Base-by-base conservation (phyloP, 1,139 yeast species). In the Suhomyces coccinellae region DNA sequence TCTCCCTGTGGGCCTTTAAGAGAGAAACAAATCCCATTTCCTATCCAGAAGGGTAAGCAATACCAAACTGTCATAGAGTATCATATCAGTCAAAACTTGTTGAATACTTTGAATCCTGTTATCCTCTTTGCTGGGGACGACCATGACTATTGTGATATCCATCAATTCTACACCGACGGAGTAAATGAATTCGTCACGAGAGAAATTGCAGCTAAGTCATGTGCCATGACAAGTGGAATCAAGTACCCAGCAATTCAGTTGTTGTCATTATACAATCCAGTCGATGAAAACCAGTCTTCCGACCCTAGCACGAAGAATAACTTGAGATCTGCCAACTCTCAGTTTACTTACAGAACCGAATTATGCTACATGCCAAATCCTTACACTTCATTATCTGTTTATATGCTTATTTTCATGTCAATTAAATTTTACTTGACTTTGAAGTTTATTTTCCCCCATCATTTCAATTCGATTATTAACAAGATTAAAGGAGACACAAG, bases 211-310 rank as follows among this genome's bases (percentile, higher is more conserved):
- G 90, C 90, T 14, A 93, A 93, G 60, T 80, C 96, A 1, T 82
- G 87, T 46, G 87, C 97, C 2, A 88, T 93, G 96, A 90, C 96
- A 16, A 87, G 89, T 77, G 98, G 98, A 0, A 83, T 93, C 32
- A 66, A 73, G 26, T 72, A 72, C 44, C 99, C 99, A 0, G 98
- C 97, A 0, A 77, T 90, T 41, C 97, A 93, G 59, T 65, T 93
- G 33, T 65, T 93, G 11, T 83, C 96, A 0, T 70, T 93, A 38
- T 67, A 77, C 61, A 82, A 84, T 50, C 80, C 83, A 2, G 52
- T 13, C 43, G 52, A 13, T 50, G 40, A 29, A 10, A 4, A 7
- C 9, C 36, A 15, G 3, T 11, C 9, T 2, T 3, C 24, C 3
- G 15, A 14, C 3, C 16, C 35, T 4, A 35, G 38, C 27, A 14